Evolutionary conservation across 805 yeast species (phyloP), one percentile per base, ranked within the genome.

Genomic region (Saccharomycopsis olivae): DNA sequence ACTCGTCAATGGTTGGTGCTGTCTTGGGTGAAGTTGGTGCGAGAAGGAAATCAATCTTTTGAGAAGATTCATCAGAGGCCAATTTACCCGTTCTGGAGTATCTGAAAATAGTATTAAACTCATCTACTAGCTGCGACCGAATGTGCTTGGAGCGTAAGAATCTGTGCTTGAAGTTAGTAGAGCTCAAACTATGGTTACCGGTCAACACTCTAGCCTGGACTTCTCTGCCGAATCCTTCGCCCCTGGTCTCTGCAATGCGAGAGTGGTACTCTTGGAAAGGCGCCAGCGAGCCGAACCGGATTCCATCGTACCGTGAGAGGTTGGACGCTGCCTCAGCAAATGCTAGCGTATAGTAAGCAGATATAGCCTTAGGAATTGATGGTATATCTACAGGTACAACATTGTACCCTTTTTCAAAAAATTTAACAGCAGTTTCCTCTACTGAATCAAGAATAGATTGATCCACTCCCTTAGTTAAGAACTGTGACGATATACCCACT

Each of bases 271-370:
- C 57, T n/a, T 29, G 82, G 63, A 18, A n/a, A 9, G 10, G 6
- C 25, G 10, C 10, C 25, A 23, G 10, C 25, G 53, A 58, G 0
- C 97, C 97, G 54, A 79, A 92, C 41, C 96, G 65, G 16, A 88
- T 63, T 2, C 98, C 98, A 58, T 92, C 98, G 53, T 71, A 92
- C 24, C 96, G 66, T 1, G 96, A 73, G 36, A 92, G 66, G 54
- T 92, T 92, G 0, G 97, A 89, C 1, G 94, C 78, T 0, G 96
- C 97, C 53, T 92, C 98, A 0, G 96, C 82, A 0, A 96, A 82
- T 2, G 92, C 88, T 28, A 94, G 51, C 0, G 95, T 82, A 55
- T 83, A 89, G 58, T 92, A 92, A 0, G 86, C 73, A 20, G 94
- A 87, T 14, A 92, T 59, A 19, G 88, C 69, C 39, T 67, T 60